Evolutionary conservation across 2,329 filamentous ascomycete species (phyloP), one percentile per base, ranked within the genome.

Genomic region (Fusarium kyushuense): DNA sequence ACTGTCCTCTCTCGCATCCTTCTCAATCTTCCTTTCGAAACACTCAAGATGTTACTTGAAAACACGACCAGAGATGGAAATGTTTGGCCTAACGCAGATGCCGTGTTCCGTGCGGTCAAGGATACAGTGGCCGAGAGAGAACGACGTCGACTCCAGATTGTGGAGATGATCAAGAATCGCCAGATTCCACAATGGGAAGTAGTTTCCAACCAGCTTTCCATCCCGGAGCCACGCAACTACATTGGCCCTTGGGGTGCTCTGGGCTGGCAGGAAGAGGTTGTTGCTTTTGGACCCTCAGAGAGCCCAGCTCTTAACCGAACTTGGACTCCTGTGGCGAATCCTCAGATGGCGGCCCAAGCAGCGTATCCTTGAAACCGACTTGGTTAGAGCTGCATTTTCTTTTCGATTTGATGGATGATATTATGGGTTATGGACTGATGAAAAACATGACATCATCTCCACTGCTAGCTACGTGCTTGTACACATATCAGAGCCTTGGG

Each of bases 1-100:
- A 81, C 82, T 0, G 77, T 85, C 0, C 79, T 94, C 7, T 93
- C 92, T 0, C 88, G 86, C 29, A 81, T 92, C 23, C 80, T 94
- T 3, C 79, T 93, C 53, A 92, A 92, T 40, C 79, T 94, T 8
- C 92, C 92, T 0, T 92, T 91, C 69, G 81, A 85, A 16, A 80
- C 90, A 29, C 81, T 94, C 25, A 89, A 91, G 76, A 83, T 84
- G 61, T 78, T 92, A 3, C 81, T 94, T 33, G 89, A 91, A 70
- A 87, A 88, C 51, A 67, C 72, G 9, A 82, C 82, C 27, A 86
- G 85, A 41, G 80, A 81, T 43, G 78, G 81, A 30, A 80, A 81
- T n/a, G 84, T 81, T 23, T 87, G 84, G 82, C 80, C 83, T 27
- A 84, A 79, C 38, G 78, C 79, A 2, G 79, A 83, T 58, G 76